Percentiles rank a stretch among this genome's conserved stretches.
These are phyloP conservation scores for Pontederia crassipes DNA, from an alignment of 176 grass and related monocot species.

Conservation along the genomic window DNA sequence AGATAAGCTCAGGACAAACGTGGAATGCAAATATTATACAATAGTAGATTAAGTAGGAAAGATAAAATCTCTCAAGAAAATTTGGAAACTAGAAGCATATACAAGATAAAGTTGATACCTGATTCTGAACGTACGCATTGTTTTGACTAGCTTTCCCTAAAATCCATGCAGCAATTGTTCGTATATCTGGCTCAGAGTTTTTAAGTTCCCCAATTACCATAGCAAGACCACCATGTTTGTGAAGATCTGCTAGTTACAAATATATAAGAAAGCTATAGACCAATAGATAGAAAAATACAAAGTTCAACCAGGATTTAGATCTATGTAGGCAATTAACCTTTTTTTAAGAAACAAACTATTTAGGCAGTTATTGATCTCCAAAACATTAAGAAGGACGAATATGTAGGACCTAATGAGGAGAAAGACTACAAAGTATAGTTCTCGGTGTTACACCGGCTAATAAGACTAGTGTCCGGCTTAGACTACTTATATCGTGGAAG, in stretches of 20 bases:
- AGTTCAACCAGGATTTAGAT: too few relatives aligned
- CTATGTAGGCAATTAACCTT: not conserved
- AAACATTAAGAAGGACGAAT: not conserved
- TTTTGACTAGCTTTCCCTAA: slow-evolving; percentile 84
- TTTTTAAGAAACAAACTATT: too few relatives aligned
- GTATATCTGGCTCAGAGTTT: slow-evolving; percentile 52
- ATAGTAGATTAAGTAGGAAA: too few relatives aligned
- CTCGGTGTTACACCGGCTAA: too few relatives aligned
- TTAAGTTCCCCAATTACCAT: slow-evolving; percentile 63
- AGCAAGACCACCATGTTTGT: slow-evolving; percentile 73
- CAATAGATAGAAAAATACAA: not conserved
- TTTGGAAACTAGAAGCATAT: too few relatives aligned
- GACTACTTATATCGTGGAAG: too few relatives aligned
- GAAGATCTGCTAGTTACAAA: slow-evolving; percentile 45
- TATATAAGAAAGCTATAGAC: not conserved
- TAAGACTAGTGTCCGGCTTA: too few relatives aligned
- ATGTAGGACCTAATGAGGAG: too few relatives aligned
- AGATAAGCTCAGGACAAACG: too few relatives aligned
- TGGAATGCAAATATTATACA: too few relatives aligned
- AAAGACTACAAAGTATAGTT: too few relatives aligned
- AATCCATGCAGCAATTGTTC: slow-evolving; percentile 61
- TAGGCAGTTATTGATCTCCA: not conserved
- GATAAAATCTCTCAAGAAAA: too few relatives aligned
- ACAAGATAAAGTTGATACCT: slow-evolving; percentile 26
- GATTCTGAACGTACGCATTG: slow-evolving; percentile 72